These are phyloP conservation scores for Penicillium arizonense DNA, from an alignment of 495 filamentous ascomycete species.

Conservation along the genomic window DNA sequence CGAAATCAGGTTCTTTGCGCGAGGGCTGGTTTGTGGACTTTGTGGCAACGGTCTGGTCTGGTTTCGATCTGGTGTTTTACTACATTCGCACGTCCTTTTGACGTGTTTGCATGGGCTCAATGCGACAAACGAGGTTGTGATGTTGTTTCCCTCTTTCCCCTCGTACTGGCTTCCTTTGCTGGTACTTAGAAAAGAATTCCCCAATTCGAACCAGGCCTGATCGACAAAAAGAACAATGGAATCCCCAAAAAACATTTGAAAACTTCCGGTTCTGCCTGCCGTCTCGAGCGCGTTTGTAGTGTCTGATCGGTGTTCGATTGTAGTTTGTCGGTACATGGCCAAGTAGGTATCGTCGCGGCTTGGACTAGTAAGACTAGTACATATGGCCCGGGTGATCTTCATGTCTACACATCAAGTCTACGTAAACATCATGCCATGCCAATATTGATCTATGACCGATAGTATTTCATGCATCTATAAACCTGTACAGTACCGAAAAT, in stretches of 20 bases:
- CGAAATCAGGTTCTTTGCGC: slow-evolving; percentile 29
- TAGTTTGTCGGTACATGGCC: neutral
- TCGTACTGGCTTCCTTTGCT: slow-evolving; percentile 5
- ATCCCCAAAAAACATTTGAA: slow-evolving; percentile 23
- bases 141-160: slow-evolving; percentile 16
- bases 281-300: slow-evolving; percentile 10
- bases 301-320: neutral
- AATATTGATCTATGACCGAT: neutral
- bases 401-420: neutral
- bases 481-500: slow-evolving; percentile 10
- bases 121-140: slow-evolving; percentile 37
- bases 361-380: neutral
- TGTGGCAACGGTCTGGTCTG: slow-evolving; percentile 28
- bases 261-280: slow-evolving; percentile 21
- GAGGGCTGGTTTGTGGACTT: slow-evolving; percentile 27
- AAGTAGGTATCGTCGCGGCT: neutral
- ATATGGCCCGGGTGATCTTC: neutral
- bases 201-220: slow-evolving; percentile 17
- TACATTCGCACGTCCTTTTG: slow-evolving; percentile 30
- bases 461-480: neutral
- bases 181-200: slow-evolving; percentile 14
- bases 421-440: neutral
- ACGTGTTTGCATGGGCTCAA: slow-evolving; percentile 34
- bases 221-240: slow-evolving; percentile 28
- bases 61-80: slow-evolving; percentile 33